Evolutionary conservation across 768 basidiomycete genomes (phyloP).

Genomic region (Leccinum obscurum): DNA sequence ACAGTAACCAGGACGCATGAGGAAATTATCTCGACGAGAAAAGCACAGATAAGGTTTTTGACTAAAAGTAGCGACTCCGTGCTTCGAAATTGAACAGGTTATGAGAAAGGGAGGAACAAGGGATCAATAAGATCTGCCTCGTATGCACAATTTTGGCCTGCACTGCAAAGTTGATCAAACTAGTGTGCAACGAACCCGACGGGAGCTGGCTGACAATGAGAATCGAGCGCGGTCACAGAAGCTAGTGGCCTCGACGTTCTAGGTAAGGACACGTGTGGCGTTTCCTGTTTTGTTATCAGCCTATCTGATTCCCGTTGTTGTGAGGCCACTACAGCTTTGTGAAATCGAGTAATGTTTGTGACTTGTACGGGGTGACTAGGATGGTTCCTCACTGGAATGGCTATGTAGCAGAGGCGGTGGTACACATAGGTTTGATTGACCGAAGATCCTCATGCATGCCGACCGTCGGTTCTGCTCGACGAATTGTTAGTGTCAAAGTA

Average conservation of each 20-base stretch:
- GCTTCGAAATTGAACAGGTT: slow-evolving; percentile 26
- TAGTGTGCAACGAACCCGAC: not conserved
- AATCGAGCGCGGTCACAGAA: not conserved
- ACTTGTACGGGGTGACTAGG: not conserved
- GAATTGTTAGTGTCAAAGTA: not conserved
- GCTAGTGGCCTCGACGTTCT: not conserved
- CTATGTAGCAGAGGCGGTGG: not conserved
- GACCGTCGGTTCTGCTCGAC: slow-evolving; percentile 1
- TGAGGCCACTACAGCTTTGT: not conserved
- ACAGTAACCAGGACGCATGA: slow-evolving; percentile 22
- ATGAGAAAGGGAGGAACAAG: slow-evolving; percentile 13
- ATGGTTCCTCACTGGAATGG: not conserved
- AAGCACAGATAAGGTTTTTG: slow-evolving; percentile 30
- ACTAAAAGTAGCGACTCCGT: slow-evolving; percentile 25
- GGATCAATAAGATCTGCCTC: slow-evolving; percentile 23
- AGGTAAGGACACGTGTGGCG: not conserved
- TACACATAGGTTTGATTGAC: not conserved
- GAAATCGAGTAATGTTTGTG: not conserved
- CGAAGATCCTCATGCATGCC: not conserved
- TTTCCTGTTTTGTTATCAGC: slow-evolving; percentile 3
- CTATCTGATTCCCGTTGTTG: not conserved
- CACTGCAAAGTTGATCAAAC: slow-evolving; percentile 4
- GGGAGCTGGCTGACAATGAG: not conserved
- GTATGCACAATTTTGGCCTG: slow-evolving; percentile 10
- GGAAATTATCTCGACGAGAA: slow-evolving; percentile 20